Base-by-base conservation (phyloP, 169 alveolate species). In the Cryptosporidium canis region DNA sequence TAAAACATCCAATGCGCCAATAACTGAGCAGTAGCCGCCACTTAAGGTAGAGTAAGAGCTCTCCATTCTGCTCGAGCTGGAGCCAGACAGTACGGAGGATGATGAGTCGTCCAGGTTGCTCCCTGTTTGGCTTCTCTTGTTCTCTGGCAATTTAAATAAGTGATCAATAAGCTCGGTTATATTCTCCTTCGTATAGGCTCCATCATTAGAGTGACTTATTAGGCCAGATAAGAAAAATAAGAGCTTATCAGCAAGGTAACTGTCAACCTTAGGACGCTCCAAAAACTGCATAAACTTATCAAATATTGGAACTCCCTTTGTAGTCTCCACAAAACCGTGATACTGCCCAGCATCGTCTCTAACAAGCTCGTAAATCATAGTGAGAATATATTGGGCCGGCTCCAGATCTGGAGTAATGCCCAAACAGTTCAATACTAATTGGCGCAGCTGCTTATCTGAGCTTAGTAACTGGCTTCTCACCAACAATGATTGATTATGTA, bases 281-380 rank as follows among this genome's bases (percentile, higher is more conserved):
- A 77, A 77, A 47, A 77, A 77, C 31, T 55, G 77, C 71, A 77
- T 77, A 31, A 77, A 77, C 21, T 77, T 77, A 9, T 61, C 87
- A 77, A 77, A 77, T 55, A 77, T 63, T 58, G 87, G 58, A 39
- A 77, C 58, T 43, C 87, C 87, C 63, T 58, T 77, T n/a, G 61
- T 77, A 29, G 72, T 77, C 44, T 77, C 87, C 70, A 77, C 72
- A 41, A 77, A 77, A 44, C 87, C 87, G 12, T 77, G 77, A 77
- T 77, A 77, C 45, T 77, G 87, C 0, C 87, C 87, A 24, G 87
- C 87, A 77, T 77, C 87, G 9, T 77, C 87, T 43, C 87, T 77
- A 16, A 77, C 64, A 55, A 77, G 66, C 29, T 77, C 87, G 58
- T 77, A 77, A 18, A 77, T 35, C 87, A 77, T 77, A 33, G 87